Evolutionary conservation across 1,284 basidiomycete species (phyloP).

Genomic region (Cryptococcus floricola): DNA sequence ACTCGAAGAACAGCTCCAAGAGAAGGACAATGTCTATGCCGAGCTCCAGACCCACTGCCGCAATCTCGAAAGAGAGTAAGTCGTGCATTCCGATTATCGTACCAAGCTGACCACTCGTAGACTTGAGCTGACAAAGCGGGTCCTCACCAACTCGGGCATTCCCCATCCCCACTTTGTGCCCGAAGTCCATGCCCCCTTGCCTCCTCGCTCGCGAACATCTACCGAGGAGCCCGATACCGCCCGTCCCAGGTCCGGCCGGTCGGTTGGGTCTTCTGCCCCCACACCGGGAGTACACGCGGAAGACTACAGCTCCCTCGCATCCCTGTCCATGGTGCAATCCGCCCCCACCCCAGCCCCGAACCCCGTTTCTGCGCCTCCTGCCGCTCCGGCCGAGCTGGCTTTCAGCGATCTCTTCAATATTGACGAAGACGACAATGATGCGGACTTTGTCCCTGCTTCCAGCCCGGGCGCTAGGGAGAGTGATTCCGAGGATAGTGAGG

Average conservation of each 20-base stretch:
- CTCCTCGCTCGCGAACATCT: not conserved
- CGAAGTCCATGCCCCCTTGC: not conserved
- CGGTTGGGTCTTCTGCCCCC: not conserved
- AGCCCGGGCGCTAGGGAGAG: conserved; percentile 18
- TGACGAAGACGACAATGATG: conserved; percentile 32
- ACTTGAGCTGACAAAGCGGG: conserved; percentile 18
- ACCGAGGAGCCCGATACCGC: not conserved
- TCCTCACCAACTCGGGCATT: conserved; percentile 17
- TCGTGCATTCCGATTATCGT: not conserved
- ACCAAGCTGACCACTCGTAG: conserved; percentile 8
- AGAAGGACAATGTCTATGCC: conserved; percentile 16
- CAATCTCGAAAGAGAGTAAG: conserved; percentile 31
- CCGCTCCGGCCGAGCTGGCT: conserved; percentile 2
- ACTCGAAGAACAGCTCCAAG: conserved; percentile 11
- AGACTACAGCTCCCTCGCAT: too few species aligned
- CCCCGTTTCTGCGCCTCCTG: not conserved
- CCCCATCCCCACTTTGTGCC: conserved; percentile 8
- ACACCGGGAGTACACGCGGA: not conserved
- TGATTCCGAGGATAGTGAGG: conserved; percentile 20
- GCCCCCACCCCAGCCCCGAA: not conserved
- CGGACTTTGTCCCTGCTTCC: conserved; percentile 31
- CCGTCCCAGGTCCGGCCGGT: not conserved
- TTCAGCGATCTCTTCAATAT: conserved; percentile 29
- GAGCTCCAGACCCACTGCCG: conserved; percentile 19
- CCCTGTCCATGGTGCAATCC: not conserved